Conservation (phyloP, 257 asterid genomes). For the Solanum pennellii region DNA sequence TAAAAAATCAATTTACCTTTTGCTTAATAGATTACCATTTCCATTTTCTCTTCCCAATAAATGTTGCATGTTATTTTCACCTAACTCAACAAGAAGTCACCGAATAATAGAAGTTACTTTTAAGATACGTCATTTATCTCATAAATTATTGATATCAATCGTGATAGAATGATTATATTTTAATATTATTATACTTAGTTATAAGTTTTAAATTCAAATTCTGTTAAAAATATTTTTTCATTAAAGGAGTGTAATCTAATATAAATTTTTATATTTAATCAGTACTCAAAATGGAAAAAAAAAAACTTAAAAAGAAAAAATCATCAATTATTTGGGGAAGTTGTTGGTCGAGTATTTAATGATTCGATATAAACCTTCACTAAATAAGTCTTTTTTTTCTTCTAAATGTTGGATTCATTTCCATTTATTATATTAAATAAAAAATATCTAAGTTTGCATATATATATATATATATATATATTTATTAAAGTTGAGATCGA, state of each 20-base stretch:
- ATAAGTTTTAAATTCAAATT: no score
- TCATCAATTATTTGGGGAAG: neutral
- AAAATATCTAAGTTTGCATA: no score
- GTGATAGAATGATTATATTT: neutral
- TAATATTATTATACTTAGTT: fast-evolving
- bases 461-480: no score
- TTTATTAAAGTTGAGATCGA: neutral
- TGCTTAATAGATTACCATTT: no score
- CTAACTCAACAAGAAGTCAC: neutral
- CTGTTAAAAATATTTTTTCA: fast-evolving
- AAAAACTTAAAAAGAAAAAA: no score
- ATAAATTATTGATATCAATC: no score
- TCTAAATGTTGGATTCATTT: neutral
- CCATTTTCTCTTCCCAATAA: neutral
- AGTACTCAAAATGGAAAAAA: neutral
- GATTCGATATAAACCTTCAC: neutral
- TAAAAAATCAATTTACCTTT: no score
- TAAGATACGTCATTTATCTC: neutral
- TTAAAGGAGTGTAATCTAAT: no score
- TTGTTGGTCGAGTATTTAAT: neutral
- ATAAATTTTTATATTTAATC: no score
- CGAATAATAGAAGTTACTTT: no score
- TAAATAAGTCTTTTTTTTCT: no score
- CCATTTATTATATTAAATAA: neutral
- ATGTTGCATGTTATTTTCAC: neutral